Evolutionary conservation across 2,329 filamentous ascomycete species (phyloP), one percentile per base, ranked within the genome.

Genomic region (Trichophyton benhamiae): DNA sequence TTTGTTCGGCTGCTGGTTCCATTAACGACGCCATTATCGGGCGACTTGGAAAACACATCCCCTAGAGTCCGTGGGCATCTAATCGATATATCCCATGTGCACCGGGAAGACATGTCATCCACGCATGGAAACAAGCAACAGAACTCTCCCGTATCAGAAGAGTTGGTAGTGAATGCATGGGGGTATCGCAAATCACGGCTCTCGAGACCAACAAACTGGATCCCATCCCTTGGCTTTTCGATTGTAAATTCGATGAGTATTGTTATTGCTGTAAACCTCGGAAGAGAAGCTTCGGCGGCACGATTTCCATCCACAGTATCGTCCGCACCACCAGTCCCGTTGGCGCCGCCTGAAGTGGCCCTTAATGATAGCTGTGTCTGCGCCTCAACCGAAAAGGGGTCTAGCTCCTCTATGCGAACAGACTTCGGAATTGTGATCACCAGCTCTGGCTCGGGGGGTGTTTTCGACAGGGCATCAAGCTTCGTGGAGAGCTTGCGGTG

Each of bases 51-150:
- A 67, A 80, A 80, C 59, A 77, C 87, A 76, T 96, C 91, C 3
- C 91, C 91, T 0, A 99, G 78, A 0, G 91, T 96, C 58, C 87
- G 84, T 9, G 92, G 89, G 67, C 87, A 92, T 62, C 87, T 90
- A 69, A 99, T 86, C 1, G 88, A 89, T 58, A 99, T 81, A 62
- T 91, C 89, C 89, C 94, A 99, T 9, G 86, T 85, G 69, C 87
- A 92, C 61, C 90, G 83, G 62, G 88, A 86, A 38, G 85, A 85
- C 25, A 87, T 83, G 70, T 95, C 88, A 71, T 99, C 94, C 59
- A 97, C 81, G 72, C 94, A 97, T 0, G 94, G 94, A 68, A 99
- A 99, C 27, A 97, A 84, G 67, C 87, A 91, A 55, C 86, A 92
- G 0, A 90, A 86, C 17, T 85, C 86, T 33, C 91, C 91, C 0